phyloP scores from a whole-genome alignment of 2,329 filamentous ascomycete genomes.

The Chaetoscypha palmicola region DNA sequence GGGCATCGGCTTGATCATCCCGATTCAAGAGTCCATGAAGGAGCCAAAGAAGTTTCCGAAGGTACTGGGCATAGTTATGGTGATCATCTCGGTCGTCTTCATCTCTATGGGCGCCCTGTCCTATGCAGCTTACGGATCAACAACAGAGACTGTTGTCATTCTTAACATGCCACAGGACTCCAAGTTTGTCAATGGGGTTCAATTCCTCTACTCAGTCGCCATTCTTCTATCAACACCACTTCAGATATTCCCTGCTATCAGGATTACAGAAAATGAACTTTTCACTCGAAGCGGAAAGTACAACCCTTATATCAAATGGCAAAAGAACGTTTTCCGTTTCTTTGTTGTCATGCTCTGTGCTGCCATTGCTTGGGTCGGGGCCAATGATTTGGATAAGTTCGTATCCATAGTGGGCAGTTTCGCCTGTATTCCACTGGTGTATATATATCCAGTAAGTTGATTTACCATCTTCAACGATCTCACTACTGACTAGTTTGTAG shows the following conservation, averaged over 20 bases:
- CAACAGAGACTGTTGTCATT: conserved; percentile 93
- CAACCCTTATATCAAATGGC: conserved; percentile 98
- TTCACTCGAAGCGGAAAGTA: conserved; percentile 95
- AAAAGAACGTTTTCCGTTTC: conserved; percentile 97
- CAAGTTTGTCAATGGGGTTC: conserved; percentile 90
- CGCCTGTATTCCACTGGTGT: conserved; percentile 93
- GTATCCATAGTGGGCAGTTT: conserved; percentile 95
- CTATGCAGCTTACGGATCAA: conserved; percentile 91
- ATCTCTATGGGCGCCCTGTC: conserved; percentile 85
- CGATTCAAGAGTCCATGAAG: conserved; percentile 96
- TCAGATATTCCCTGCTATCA: conserved; percentile 95
- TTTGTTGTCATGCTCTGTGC: conserved; percentile 83
- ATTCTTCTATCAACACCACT: conserved; percentile 91
- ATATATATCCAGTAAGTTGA: conserved; percentile 79
- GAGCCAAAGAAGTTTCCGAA: conserved; percentile 82
- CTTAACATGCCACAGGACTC: conserved; percentile 94
- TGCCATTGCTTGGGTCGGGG: conserved; percentile 82
- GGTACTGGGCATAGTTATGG: conserved; percentile 85
- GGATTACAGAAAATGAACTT: conserved; percentile 89
- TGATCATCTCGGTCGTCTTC: conserved; percentile 89
- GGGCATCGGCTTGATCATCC: conserved; percentile 93
- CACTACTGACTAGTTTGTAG: conserved; percentile 42
- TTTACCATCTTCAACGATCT: background rate
- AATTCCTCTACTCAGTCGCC: conserved; percentile 96
- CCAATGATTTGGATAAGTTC: conserved; percentile 93